These are phyloP conservation scores for Arthromyces matolae DNA, from an alignment of 768 basidiomycete genomes.

Conservation along the genomic window DNA sequence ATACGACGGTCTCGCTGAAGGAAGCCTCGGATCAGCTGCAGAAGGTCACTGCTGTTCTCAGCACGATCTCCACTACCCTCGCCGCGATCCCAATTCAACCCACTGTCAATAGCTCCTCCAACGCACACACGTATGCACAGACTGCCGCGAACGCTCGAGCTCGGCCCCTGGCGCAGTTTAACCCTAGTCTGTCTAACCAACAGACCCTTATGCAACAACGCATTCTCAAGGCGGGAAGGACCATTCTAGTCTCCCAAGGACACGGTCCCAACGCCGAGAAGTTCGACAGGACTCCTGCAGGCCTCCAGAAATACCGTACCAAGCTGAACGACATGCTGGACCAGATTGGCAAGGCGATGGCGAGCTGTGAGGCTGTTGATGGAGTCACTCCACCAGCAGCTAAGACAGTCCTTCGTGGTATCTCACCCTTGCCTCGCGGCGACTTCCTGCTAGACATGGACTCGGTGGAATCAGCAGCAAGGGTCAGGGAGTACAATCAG, in stretches of 20 bases:
- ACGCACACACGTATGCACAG: not conserved
- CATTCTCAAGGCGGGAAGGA: not conserved
- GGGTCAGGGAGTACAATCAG: not conserved
- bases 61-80: not conserved
- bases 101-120: not conserved
- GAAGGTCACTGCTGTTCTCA: not conserved
- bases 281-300: not conserved
- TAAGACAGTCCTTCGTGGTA: not conserved
- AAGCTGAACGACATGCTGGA: not conserved
- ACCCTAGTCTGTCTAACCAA: not conserved
- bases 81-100: not conserved
- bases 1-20: conserved; percentile 5
- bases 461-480: not conserved
- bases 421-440: not conserved
- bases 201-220: conserved; percentile 8
- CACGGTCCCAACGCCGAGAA: too few relatives aligned
- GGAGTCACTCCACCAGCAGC: not conserved
- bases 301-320: not conserved
- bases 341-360: too few relatives aligned
- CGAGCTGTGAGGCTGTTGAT: not conserved
- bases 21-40: not conserved
- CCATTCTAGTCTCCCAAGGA: too few relatives aligned
- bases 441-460: not conserved
- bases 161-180: not conserved
- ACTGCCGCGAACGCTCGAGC: not conserved